Base-by-base conservation (phyloP, 2,329 filamentous ascomycete genomes). In the Talaromyces sp. region DNA sequence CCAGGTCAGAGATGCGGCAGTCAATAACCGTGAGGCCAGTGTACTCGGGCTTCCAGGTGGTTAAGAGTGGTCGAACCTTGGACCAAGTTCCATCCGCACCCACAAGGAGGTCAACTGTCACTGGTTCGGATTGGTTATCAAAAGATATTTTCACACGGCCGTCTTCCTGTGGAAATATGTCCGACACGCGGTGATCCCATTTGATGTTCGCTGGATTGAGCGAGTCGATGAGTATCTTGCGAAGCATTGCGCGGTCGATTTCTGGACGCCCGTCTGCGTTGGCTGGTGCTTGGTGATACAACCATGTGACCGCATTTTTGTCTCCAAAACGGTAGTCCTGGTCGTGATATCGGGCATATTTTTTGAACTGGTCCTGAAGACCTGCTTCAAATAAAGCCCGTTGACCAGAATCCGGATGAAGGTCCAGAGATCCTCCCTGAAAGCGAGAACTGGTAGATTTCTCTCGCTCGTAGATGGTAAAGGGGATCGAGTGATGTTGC, bases 11-110 rank as follows among this genome's bases (percentile, higher is more conserved):
- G 62, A 70, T 71, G 1, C 39, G 63, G 39, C 70, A 67, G 5
- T 45, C 54, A 57, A 67, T 63, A 2, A 67, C 68, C 31, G 27
- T 45, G n/a, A 69, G 27, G 3, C 73, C 72, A 6, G 69, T 50
- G 54, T 74, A 72, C 1, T 60, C 10, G 22, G 72, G 72, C 35
- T 48, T 66, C 43, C 66, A 60, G 45, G 66, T 60, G 19, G 72
- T 68, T 6, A 73, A 16, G 10, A 71, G 16, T 10, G 63, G 64
- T 11, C 72, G 70, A 35, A 71, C 67, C 22, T 69, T 70, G 37
- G 68, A 70, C 71, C 71, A 73, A 9, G 69, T 68, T 2, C 73
- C 72, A 43, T 73, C 72, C 3, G 72, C 69, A 2, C 72, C 72
- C 7, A 74, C 70, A 11, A 72, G 60, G 10, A 72, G 59, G 48